Conservation (phyloP, 306 rosid species). For the Medicago lupulina region DNA sequence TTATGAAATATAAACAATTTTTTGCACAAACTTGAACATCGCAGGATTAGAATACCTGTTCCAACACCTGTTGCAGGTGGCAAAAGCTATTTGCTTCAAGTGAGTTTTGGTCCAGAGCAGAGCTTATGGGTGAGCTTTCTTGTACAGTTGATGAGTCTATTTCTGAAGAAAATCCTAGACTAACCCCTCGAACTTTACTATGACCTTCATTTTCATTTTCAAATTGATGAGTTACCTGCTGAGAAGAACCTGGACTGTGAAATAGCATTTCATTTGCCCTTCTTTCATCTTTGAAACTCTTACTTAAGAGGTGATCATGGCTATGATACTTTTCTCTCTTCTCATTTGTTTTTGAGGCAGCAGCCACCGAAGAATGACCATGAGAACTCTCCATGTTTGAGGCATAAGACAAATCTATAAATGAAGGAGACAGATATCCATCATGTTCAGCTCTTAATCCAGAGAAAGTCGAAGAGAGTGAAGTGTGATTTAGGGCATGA, state of each 20-base stretch:
- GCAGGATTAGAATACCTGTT: slow-evolving; percentile 60
- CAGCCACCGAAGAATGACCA: slow-evolving; percentile 52
- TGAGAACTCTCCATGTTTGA: slow-evolving; percentile 65
- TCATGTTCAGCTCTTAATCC: slow-evolving; percentile 50
- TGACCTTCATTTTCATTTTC: slow-evolving; percentile 73
- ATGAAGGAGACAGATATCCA: slow-evolving; percentile 48
- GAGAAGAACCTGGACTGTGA: slow-evolving; percentile 48
- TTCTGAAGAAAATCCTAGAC: slow-evolving; percentile 58
- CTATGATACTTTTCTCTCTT: slow-evolving; percentile 47
- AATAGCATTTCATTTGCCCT: slow-evolving; percentile 45
- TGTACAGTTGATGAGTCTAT: slow-evolving; percentile 64
- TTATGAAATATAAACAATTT: background rate
- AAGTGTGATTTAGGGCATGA: slow-evolving; percentile 44
- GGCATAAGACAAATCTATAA: slow-evolving; percentile 62
- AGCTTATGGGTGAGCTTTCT: slow-evolving; percentile 67
- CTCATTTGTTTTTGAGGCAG: slow-evolving; percentile 46
- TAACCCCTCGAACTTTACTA: slow-evolving; percentile 65
- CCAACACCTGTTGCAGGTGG: slow-evolving; percentile 74
- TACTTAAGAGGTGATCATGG: slow-evolving; percentile 44
- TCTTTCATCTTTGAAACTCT: slow-evolving; percentile 49
- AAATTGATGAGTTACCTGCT: slow-evolving; percentile 53
- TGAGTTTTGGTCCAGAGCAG: slow-evolving; percentile 55
- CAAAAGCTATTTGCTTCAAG: slow-evolving; percentile 68
- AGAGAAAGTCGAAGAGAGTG: slow-evolving; percentile 50
- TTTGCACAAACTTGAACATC: slow-evolving; percentile 24